Base-by-base conservation (phyloP, 192 early-diverging fungal genomes). In the Lunasporangiospora selenospora region DNA sequence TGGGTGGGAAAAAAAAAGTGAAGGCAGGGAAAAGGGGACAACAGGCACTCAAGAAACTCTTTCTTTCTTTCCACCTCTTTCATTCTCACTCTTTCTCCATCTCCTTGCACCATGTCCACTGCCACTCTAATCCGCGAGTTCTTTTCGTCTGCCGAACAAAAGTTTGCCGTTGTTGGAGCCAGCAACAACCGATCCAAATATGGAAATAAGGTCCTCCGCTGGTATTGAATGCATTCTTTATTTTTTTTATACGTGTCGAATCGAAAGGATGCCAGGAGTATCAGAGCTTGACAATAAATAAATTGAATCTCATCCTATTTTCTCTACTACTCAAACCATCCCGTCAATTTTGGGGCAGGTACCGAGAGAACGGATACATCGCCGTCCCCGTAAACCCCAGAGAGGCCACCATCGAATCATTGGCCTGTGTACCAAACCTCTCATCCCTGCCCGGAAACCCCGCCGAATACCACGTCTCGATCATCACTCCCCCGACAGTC, bases 141-240 rank as follows among this genome's bases (percentile, higher is more conserved):
- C 70, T 82, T 88, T 39, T 69, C 76, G 3, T 80, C 82, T 11
- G 73, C 67, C 16, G 67, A 71, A 27, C 67, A 71, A 62, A 76
- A 80, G 38, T 90, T 83, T 57, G 89, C 88, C 11, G 88, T 92
- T 45, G 92, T 93, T 5, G 94, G 94, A 13, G 94, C 94, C 4
- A 87, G 84, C 26, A 65, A 69, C 30, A 86, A 91, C 59, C 78
- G 70, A 12, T 39, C 83, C 33, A 96, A 96, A 79, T 93, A 87
- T 75, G 94, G 94, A 41, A 91, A 94, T 83, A 88, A 85, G 56
- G 89, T 96, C 10, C 83, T 96, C 27, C 69, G 79, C 32, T 96
- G 92, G 90, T 93, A 89, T n/a, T n/a, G n/a, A 27, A 33, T 23
- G 0, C 18, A 6, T 16, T 41, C 42, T 32, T 1, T 18, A 16